Evolutionary conservation across 78 protist species (phyloP).

Genomic region (Salpingoeca rosetta): DNA sequence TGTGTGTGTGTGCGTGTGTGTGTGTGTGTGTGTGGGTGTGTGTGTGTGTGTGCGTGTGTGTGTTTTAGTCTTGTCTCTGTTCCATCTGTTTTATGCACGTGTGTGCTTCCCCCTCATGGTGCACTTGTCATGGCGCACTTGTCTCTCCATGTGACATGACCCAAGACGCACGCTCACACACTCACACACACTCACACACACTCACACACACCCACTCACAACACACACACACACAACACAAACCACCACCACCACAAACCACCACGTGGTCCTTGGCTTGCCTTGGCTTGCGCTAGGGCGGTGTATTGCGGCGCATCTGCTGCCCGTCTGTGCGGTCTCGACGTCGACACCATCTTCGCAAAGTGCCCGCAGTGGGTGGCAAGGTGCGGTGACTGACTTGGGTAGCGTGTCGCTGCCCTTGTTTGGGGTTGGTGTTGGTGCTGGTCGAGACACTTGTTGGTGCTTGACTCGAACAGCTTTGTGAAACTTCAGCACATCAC

Average conservation of each 20-base stretch:
- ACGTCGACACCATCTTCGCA: constrained; percentile 12
- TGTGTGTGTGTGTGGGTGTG: neutral
- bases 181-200: too few relatives aligned
- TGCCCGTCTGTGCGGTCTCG: constrained; percentile 37
- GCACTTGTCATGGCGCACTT: neutral
- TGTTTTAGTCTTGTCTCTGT: neutral
- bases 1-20: neutral
- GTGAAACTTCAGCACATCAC: neutral
- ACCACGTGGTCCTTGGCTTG: too few relatives aligned
- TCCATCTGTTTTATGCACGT: neutral
- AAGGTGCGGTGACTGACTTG: constrained; percentile 11
- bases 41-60: neutral
- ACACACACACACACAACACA: too few relatives aligned
- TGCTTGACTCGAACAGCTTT: neutral
- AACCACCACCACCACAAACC: too few relatives aligned
- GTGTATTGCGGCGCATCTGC: constrained; percentile 68
- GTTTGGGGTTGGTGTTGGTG: neutral
- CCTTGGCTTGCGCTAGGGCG: too few relatives aligned
- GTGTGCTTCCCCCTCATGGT: neutral
- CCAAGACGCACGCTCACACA: too few relatives aligned
- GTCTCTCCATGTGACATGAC: constrained; percentile 18
- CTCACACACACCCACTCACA: too few relatives aligned
- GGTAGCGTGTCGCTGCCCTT: neutral
- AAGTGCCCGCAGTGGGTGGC: constrained; percentile 54
- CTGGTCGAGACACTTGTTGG: neutral